Base-by-base conservation (phyloP, 169 alveolate species). In the Babesia bovis region DNA sequence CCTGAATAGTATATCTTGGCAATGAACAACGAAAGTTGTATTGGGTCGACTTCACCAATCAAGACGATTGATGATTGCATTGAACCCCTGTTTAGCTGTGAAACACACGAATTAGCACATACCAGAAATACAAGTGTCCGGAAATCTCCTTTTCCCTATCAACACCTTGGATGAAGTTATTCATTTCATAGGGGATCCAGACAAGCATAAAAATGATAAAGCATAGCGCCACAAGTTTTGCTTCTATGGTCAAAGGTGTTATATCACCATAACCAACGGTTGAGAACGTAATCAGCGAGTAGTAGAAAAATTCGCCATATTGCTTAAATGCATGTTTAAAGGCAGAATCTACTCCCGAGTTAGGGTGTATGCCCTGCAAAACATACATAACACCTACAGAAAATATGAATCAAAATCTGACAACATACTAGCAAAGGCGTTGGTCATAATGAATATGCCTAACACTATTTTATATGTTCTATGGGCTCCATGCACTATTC, bases 201-300 rank as follows among this genome's bases (percentile, higher is more conserved):
- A 88, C 79, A 21, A 88, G 82, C 60, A 85, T 82, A 73, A 87
- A 84, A 44, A 79, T 81, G 66, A 88, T 71, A 55, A 77, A 88
- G 59, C 75, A 58, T 26, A 88, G 72, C 32, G 91, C 81, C 15
- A 77, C 76, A 21, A 88, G 69, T 49, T 79, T 78, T 26, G 91
- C 83, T 66, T 77, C 61, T 41, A 76, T 82, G 52, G 86, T 88
- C 70, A 53, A 41, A 3, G 93, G 93, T 30, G 67, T 51, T 53
- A 88, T 60, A 47, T 88, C 93, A 44, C 93, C 93, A 68, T 88
- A 88, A 17, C 93, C 93, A 52, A 88, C 88, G 7, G 93, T 88
- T 10, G 93, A 84, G 45, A 88, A 82, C 17, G 93, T 84, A 45
- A 88, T 84, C 36, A 88, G 70, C n/a, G 93, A 67, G 12, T 84